Base-by-base conservation (phyloP, 768 basidiomycete species). In the Glaciozyma antarctica region DNA sequence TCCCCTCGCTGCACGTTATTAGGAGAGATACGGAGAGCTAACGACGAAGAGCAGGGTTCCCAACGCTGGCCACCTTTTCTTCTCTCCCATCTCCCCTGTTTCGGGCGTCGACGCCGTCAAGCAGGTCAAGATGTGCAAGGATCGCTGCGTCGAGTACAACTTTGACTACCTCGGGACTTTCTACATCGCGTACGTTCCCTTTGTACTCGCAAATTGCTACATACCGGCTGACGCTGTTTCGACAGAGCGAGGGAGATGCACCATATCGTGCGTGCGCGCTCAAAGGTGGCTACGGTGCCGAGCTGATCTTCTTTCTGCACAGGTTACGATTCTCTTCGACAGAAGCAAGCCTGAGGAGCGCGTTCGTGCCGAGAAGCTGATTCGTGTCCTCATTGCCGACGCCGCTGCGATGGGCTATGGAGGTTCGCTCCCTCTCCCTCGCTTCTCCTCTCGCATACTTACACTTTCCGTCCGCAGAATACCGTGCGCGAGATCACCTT, bases 51-150 rank as follows among this genome's bases (percentile, higher is more conserved):
- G 34, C 34, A 34, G 34, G 65, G n/a, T 67, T 7, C 58, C 58
- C 10, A 70, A 70, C 43, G 63, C 49, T 5, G 63, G 62, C 3
- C 56, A 69, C 48, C 56, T 68, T 26, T 71, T 71, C 58, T 71
- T 71, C 54, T 58, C 66, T 1, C 70, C 70, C 9, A 71, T 71
- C 56, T 43, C 26, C 1, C 16, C 22, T 0, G 58, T 64, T 30
- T 19, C 10, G n/a, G 63, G 63, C 17, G 2, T 21, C 4, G 63
- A 64, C 9, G 57, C 63, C 9, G 28, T 34, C 28, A 59, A 28
- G 26, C 68, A 69, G 57, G 55, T 57, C 57, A 49, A 61, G 17
- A 47, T 71, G 24, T 53, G 58, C 56, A 66, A 59, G 54, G 53
- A 60, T 51, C 61, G 58, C 26, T 53, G 34, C 21, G 34, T 5